Percentiles rank a stretch among this genome's conserved stretches.
phyloP scores from a whole-genome alignment of 176 grass and related monocot genomes.

The Carex scoparia region DNA sequence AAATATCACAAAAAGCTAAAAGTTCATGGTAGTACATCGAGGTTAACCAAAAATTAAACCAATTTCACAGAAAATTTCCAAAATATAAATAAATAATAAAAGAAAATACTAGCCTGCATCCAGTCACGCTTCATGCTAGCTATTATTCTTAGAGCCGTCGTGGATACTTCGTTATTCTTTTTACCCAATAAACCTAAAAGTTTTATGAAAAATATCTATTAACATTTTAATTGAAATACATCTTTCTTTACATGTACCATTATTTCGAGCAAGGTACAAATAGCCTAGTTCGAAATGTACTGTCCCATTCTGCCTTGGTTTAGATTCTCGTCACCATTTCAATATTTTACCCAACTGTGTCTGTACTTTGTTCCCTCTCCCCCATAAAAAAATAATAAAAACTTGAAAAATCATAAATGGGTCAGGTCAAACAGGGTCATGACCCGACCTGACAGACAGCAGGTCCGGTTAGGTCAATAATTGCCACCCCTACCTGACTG shows the following conservation, averaged over 20 bases:
- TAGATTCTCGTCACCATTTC: neutral
- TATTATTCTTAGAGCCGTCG: constrained; percentile 65
- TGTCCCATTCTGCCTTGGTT: neutral
- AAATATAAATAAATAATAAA: constrained; percentile 24
- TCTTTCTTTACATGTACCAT: neutral
- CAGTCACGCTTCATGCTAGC: constrained; percentile 91
- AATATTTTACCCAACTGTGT: neutral
- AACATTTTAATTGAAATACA: constrained; percentile 8
- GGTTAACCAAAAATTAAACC: neutral
- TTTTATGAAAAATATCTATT: neutral
- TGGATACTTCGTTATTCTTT: constrained; percentile 59
- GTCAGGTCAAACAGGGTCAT: neutral
- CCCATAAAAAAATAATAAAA: neutral
- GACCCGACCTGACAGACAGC: neutral
- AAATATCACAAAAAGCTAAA: neutral
- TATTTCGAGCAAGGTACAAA: neutral
- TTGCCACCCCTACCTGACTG: neutral
- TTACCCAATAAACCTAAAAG: constrained; percentile 57
- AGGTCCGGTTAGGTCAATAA: neutral
- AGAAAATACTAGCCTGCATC: constrained; percentile 63
- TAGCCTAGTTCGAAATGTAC: neutral
- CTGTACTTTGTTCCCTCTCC: neutral
- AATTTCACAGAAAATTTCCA: neutral
- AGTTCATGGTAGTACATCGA: neutral
- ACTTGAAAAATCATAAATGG: neutral